Conservation (phyloP, 108 stramenopile species). For the Stephanodiscus minutulus region DNA sequence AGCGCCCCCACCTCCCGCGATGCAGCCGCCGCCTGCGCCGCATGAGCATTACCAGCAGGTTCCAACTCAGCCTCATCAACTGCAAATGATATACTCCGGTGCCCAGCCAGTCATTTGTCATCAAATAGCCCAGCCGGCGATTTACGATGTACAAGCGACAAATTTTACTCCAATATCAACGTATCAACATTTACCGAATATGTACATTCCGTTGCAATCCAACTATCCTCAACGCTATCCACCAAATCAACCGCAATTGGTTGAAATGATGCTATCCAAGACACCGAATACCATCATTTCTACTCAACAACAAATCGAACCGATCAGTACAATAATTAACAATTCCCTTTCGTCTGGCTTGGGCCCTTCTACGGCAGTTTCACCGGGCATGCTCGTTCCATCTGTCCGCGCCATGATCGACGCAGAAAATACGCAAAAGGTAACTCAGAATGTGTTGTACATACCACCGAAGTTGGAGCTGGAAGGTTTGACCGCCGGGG, state of each 20-base stretch:
- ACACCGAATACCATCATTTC: background rate
- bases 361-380: slow-evolving; percentile 32
- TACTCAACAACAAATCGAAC: slow-evolving; percentile 7
- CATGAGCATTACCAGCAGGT: slow-evolving; percentile 9
- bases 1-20: slow-evolving; percentile 18
- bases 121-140: slow-evolving; percentile 5
- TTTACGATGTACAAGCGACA: background rate
- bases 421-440: slow-evolving; percentile 27
- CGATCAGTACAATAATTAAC: slow-evolving; percentile 1
- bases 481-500: slow-evolving; percentile 48
- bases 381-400: slow-evolving; percentile 41
- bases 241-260: slow-evolving; percentile 5
- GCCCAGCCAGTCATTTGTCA: background rate
- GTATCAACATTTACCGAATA: background rate
- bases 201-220: background rate
- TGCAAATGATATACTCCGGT: background rate
- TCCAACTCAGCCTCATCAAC: slow-evolving; percentile 17
- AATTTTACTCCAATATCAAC: background rate
- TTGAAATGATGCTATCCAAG: background rate
- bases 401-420: slow-evolving; percentile 52
- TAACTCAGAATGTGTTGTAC: background rate
- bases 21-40: background rate
- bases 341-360: slow-evolving; percentile 5
- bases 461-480: slow-evolving; percentile 38
- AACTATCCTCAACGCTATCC: slow-evolving; percentile 8